Evolutionary conservation across 1,139 yeast genomes (phyloP), one percentile per base, ranked within the genome.

Genomic region (Kurtzmaniella quercitrusa): DNA sequence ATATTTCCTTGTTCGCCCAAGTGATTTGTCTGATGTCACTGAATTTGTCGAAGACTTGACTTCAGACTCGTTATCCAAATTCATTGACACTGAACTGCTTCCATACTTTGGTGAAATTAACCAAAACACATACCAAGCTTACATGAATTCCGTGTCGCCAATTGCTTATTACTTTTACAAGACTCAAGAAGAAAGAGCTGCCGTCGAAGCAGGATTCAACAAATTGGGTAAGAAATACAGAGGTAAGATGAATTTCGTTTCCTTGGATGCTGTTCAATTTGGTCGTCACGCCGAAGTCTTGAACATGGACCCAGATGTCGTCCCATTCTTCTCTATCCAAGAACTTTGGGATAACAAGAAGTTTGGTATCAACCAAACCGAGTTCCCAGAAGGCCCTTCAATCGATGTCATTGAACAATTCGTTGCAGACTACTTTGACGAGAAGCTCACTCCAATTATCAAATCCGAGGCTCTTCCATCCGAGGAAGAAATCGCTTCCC

Each of bases 261-360:
- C 90, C 62, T 76, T 93, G 58, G 94, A 93, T 60, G 95, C 96
- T 47, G 62, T 72, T 47, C 72, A 73, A 59, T 94, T 70, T 61
- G 98, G 97, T 54, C 81, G 80, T 69, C 98, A 93, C 61, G 97
- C 98, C 48, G 86, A 79, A 58, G 81, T 84, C 64, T 78, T 93
- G 65, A 90, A 86, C 75, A 81, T 93, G 81, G 76, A 85, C 67
- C 73, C 75, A 18, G 85, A 85, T 63, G 75, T 83, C 57, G 85
- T 88, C 79, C 98, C 98, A 59, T 81, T 94, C 47, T 85, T 94
- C 62, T 96, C 84, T 43, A 85, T 93, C 54, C 97, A 91, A 67
- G 87, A 89, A 60, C 60, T 79, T 51, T 66, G 60, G 24, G 62
- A 69, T 42, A 86, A 88, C 73, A 74, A 76, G 65, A 93, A 91